Evolutionary conservation across 176 grass and related monocot genomes (phyloP).

Genomic region (Cenchrus fungigraminus): DNA sequence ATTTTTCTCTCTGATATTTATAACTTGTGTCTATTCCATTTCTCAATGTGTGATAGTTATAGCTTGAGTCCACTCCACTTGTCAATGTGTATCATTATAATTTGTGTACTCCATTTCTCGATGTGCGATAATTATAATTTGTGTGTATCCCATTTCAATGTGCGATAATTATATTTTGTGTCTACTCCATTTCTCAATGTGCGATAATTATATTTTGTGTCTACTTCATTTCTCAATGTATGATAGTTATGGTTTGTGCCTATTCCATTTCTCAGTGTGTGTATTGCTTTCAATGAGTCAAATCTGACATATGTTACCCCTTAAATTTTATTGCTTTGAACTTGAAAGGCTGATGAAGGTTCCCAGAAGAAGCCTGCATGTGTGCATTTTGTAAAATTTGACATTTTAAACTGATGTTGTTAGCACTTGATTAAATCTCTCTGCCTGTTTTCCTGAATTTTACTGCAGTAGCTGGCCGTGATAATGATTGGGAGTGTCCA

Average conservation of each 20-base stretch:
- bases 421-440: constrained; percentile 7
- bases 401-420: not conserved
- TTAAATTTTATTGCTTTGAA: constrained; percentile 37
- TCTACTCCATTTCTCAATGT: not conserved
- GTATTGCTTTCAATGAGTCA: constrained; percentile 20
- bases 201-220: too few species aligned
- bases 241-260: not conserved
- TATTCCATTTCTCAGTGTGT: not conserved
- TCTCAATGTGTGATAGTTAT: not conserved
- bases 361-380: constrained; percentile 82
- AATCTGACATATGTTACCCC: not conserved
- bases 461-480: constrained; percentile 66
- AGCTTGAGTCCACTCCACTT: too few species aligned
- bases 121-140: not conserved
- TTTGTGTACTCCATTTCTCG: not conserved
- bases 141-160: too few species aligned
- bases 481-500: constrained; percentile 92
- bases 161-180: too few species aligned
- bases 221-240: too few species aligned
- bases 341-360: constrained; percentile 66
- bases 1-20: not conserved
- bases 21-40: not conserved
- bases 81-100: not conserved
- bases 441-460: constrained; percentile 2
- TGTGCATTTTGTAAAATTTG: constrained; percentile 24